Percentiles rank a stretch among this genome's conserved stretches.
These are phyloP conservation scores for Mucor velutinosus DNA, from an alignment of 371 early-diverging fungal genomes.

Conservation along the genomic window DNA sequence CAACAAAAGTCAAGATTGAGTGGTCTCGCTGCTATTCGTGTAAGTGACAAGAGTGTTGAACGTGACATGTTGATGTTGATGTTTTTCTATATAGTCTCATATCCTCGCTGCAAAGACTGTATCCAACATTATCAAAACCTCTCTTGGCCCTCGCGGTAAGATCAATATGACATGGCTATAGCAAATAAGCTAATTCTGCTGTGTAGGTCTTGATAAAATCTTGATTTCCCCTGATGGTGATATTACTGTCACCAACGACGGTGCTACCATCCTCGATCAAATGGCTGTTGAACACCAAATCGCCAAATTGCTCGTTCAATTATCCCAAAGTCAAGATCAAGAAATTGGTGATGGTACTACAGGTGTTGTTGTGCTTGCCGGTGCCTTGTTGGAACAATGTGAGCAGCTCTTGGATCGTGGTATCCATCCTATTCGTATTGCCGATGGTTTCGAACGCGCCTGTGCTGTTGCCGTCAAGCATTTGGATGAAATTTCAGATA, in stretches of 20 bases:
- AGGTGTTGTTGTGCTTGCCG: conserved; percentile 99
- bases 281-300: conserved; percentile 99
- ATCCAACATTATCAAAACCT: conserved; percentile 95
- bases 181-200: not conserved
- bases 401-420: conserved; percentile 96
- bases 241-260: conserved; percentile 99
- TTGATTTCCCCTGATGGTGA: conserved; percentile 99
- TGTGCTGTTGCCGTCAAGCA: conserved; percentile 92
- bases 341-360: conserved; percentile 99
- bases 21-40: conserved; percentile 94
- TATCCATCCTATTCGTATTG: conserved; percentile 99
- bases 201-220: conserved; percentile 96
- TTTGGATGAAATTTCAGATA: conserved; percentile 91
- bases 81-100: conserved; percentile 78
- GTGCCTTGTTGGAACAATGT: conserved; percentile 97
- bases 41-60: conserved; percentile 29
- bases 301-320: conserved; percentile 96
- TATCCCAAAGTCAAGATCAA: conserved; percentile 99
- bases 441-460: conserved; percentile 98
- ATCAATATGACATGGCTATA: not conserved
- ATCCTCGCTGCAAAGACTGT: conserved; percentile 98
- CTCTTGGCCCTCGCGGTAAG: conserved; percentile 98
- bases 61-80: not conserved
- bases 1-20: conserved; percentile 84
- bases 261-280: conserved; percentile 99